phyloP scores from a whole-genome alignment of 1,139 yeast species.

The Magnusiomyces fungicola region DNA sequence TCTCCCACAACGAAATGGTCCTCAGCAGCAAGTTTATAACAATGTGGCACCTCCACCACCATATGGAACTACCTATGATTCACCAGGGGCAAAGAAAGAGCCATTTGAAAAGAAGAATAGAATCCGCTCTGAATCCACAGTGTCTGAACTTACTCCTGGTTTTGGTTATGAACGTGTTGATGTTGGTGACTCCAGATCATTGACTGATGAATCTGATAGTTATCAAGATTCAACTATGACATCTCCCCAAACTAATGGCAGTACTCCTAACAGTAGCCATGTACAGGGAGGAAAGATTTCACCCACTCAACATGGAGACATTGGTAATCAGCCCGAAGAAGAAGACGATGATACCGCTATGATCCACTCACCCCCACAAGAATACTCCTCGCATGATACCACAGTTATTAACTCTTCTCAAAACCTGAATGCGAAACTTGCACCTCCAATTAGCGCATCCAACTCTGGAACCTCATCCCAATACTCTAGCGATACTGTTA shows the following conservation, averaged over 20 bases:
- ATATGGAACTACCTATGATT: neutral
- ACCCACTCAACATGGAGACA: neutral
- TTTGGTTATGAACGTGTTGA: constrained; percentile 20
- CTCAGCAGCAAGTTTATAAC: neutral
- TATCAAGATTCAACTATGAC: neutral
- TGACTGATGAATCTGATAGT: neutral
- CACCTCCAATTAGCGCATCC: neutral
- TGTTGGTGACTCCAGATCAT: constrained; percentile 12
- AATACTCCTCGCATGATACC: no score
- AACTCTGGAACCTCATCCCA: constrained; percentile 1
- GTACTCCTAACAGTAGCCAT: neutral
- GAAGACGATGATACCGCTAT: neutral
- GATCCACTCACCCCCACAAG: neutral
- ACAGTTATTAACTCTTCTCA: neutral
- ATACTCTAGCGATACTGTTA: neutral
- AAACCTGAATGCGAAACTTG: no score
- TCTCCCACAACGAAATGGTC: neutral
- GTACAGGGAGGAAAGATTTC: neutral
- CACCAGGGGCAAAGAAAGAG: neutral
- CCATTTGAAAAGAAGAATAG: constrained; percentile 7
- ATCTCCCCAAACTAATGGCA: neutral
- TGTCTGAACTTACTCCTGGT: constrained; percentile 20
- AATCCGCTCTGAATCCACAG: constrained; percentile 15
- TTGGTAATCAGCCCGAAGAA: neutral
- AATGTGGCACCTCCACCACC: constrained; percentile 1